Evolutionary conservation across 169 alveolate genomes (phyloP), one percentile per base, ranked within the genome.

Genomic region (Eimeria necatrix): DNA sequence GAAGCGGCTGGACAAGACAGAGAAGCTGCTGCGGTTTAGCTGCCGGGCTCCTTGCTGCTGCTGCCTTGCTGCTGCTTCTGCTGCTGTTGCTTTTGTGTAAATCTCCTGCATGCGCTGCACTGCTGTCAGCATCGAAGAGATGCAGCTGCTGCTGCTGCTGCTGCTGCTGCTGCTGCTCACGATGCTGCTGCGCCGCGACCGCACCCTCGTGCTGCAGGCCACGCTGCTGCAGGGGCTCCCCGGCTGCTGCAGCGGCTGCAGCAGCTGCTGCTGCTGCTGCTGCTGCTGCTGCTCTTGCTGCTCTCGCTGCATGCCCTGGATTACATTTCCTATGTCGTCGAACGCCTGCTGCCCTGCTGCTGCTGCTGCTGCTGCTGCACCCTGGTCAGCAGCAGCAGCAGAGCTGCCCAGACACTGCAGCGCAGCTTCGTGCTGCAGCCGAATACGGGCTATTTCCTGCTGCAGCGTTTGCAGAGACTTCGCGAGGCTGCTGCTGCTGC

Each of bases 91-190:
- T 64, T 24, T 9, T n/a, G 26, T 20, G 76, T 64, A 64, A 5
- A 64, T 64, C 18, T 64, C 76, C 76, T 64, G 76, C 76, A 64
- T 64, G 76, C 76, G 76, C 76, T 64, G 76, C 76, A 64, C 76
- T 9, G 76, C 76, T 5, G 9, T 64, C 76, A 64, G 20, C 76
- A 64, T 64, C 9, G 76, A 64, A 20, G 76, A 64, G 9, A 64
- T 20, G 76, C 76, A 64, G 26, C 76, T 64, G 76, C 76, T 64
- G 76, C 76, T 64, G 64, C 64, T 56, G 64, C n/a, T n/a, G n/a
- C n/a, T n/a, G n/a, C n/a, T n/a, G n/a, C n/a, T n/a, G n/a, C n/a
- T n/a, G n/a, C 64, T 56, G 76, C 76, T 64, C 32, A 64, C 76
- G 20, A 64, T n/a, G 26, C 76, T 64, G 76, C 76, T 64, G 76